Evolutionary conservation across 2,329 filamentous ascomycete species (phyloP), one percentile per base, ranked within the genome.

Genomic region (Pezicula rhizophila): DNA sequence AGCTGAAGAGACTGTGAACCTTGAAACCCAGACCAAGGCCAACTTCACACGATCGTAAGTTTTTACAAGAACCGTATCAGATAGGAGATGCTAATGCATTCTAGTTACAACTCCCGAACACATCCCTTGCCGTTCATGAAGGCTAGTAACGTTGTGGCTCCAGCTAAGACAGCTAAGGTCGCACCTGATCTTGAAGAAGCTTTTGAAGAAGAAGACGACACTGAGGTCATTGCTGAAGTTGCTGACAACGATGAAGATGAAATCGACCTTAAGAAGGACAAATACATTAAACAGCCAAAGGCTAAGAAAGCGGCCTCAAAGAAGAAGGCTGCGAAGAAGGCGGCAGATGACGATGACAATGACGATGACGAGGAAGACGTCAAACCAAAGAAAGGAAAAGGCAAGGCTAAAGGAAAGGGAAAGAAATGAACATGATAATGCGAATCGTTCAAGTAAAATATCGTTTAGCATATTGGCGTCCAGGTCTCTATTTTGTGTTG

Each of bases 101-200:
- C 42, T 57, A 92, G 87, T 47, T 93, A 99, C 67, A 99, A 99
- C 59, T 70, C 78, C 51, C 85, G 85, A 70, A 84, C 84, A 15
- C 93, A 99, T 58, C 92, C 92, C 0, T 71, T 99, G 45, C 91
- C 93, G 1, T 99, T 96, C 70, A 96, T 97, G 82, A 97, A 96
- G 69, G 89, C 91, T 2, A 89, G 80, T 60, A 88, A 78, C 55
- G 78, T 93, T 14, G 67, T 81, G 8, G 86, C 82, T 3, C 82
- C 89, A 4, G 89, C 88, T 72, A 85, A 83, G 60, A 71, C 76
- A 37, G 72, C 80, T 23, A 82, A 82, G 67, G 89, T 92, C 42
- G 87, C 85, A 53, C 95, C 93, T 1, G 93, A 99, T 70, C 77
- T 99, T 28, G 93, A 99, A 69, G 93, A 99, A 68, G 93, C 91